Evolutionary conservation across 2,329 filamentous ascomycete species (phyloP), one percentile per base, ranked within the genome.

Genomic region (Fusarium verrucosum): DNA sequence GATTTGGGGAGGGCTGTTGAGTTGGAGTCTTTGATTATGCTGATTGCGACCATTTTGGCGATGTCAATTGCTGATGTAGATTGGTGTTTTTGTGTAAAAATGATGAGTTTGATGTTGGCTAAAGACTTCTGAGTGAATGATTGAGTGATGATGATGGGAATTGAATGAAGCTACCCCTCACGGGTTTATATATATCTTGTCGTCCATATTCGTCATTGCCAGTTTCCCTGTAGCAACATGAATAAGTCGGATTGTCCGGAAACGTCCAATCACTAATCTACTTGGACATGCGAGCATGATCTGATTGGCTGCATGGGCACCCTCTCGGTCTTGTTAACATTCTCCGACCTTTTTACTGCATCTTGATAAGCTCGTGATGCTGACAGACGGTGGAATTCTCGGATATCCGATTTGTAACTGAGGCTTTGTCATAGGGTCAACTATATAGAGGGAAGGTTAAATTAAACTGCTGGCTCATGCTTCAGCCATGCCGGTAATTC

Each of bases 21-120:
- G 62, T 66, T 66, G 20, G 63, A 58, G 16, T 30, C 20, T 16
- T 66, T 53, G 32, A 66, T 50, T 26, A 28, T 49, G 33, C 37
- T 41, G 23, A 63, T 49, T 26, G 62, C 37, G 20, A 66, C 62
- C 62, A 66, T 66, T 28, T 41, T 54, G 28, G 3, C 5, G 13
- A 7, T 40, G 3, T 7, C 4, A 23, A 25, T 9, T 6, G 10
- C 2, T 33, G 3, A 2, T 36, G 3, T 22, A 13, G 26, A 28
- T 5, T 28, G 26, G 26, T 11, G 10, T 28, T 28, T 7, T 28
- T 7, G 13, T 28, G 26, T 28, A 26, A 10, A 26, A 26, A 7
- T 26, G n/a, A n/a, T 10, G 25, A 26, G 25, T 30, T 10, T 8
- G 28, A 14, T 30, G 13, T 30, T 30, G 4, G 9, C 4, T 16